These are phyloP conservation scores for Avicennia marina DNA, from an alignment of 257 asterid species.

Conservation along the genomic window DNA sequence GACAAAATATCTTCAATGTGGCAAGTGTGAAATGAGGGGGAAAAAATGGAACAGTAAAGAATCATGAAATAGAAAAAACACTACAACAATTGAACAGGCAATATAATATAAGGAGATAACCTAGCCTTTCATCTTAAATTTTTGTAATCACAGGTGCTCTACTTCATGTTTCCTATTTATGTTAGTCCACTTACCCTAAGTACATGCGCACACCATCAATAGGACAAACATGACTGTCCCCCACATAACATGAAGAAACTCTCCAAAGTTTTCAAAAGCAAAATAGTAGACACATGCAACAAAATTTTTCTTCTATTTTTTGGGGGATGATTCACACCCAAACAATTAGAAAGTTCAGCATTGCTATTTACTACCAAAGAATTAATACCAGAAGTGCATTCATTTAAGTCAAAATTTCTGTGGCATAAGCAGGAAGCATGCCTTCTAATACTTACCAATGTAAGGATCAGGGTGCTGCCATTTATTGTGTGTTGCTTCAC, in stretches of 20 bases:
- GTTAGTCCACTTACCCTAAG: neutral
- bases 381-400: neutral
- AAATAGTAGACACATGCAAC: slow-evolving; percentile 1
- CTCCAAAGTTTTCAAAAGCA: neutral
- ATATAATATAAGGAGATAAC: neutral
- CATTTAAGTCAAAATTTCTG: neutral
- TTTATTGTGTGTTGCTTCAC: slow-evolving; percentile 64
- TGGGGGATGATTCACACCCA: neutral
- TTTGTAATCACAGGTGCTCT: neutral
- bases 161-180: neutral
- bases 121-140: neutral
- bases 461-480: slow-evolving; percentile 98
- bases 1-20: neutral
- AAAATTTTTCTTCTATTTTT: neutral
- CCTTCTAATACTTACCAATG: slow-evolving; percentile 49
- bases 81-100: slow-evolving; percentile 12
- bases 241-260: neutral
- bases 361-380: neutral
- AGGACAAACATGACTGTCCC: neutral
- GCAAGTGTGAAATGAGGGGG: no score
- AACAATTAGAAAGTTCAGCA: neutral
- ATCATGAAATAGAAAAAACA: neutral
- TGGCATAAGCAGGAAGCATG: neutral
- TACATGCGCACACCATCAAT: slow-evolving; percentile 5
- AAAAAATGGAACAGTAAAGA: neutral